Evolutionary conservation across 2,329 filamentous ascomycete species (phyloP).

Genomic region (Stachybotrys echinatus): DNA sequence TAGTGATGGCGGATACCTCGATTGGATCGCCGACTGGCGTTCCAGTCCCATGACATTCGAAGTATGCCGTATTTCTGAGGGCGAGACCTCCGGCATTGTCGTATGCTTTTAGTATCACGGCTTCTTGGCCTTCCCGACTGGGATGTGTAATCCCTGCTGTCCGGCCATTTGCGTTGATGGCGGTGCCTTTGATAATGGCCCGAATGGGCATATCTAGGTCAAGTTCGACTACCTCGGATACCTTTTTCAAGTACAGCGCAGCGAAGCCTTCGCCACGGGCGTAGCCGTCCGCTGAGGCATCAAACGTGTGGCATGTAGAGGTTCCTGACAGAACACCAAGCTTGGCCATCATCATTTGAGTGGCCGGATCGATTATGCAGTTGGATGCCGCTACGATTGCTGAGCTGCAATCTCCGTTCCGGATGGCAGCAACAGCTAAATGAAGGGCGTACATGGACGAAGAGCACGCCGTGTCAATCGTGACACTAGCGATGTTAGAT

Average conservation of each 20-base stretch:
- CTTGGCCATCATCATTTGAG: conserved; percentile 4
- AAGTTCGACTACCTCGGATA: conserved; percentile 16
- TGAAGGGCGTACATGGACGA: conserved; percentile 1
- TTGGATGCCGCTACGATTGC: conserved; percentile 20
- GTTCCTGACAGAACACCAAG: conserved; percentile 11
- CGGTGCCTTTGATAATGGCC: conserved; percentile 20
- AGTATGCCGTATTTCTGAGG: conserved; percentile 5
- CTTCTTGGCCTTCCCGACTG: conserved; percentile 21
- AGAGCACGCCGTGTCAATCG: not conserved
- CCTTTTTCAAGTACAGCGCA: conserved; percentile 31
- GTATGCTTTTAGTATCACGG: conserved; percentile 28
- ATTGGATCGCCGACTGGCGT: conserved; percentile 26
- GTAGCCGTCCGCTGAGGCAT: conserved; percentile 35
- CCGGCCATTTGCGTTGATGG: conserved; percentile 27
- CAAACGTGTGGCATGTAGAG: conserved; percentile 20
- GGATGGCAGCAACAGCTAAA: conserved; percentile 6
- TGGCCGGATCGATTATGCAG: conserved; percentile 11
- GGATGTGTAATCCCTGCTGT: conserved; percentile 33
- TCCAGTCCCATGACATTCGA: conserved; percentile 1
- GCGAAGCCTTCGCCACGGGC: conserved; percentile 35
- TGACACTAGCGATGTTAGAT: not conserved
- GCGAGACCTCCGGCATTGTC: conserved; percentile 7
- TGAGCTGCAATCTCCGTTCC: conserved; percentile 9
- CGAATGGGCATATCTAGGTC: conserved; percentile 24
- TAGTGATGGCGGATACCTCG: conserved; percentile 21